Percentiles rank a stretch among this genome's conserved stretches.
Conservation (phyloP, 108 stramenopile genomes). For the Phaeodactylum tricornutum region DNA sequence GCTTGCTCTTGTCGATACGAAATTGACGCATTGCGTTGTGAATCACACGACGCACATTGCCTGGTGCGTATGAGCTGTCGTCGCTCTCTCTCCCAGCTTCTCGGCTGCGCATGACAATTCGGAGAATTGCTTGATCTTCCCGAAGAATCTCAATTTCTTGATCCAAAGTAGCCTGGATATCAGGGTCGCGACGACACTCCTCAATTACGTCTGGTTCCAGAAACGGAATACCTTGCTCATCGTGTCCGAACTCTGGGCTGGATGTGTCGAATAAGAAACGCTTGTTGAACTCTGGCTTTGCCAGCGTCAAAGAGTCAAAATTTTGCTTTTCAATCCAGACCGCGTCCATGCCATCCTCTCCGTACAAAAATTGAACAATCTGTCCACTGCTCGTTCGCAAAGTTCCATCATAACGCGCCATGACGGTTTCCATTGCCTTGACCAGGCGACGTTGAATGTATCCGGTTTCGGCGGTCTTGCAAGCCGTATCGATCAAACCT, state of each 20-base stretch:
- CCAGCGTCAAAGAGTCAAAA: conserved; percentile 80
- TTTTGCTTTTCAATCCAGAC: conserved; percentile 96
- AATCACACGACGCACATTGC: conserved; percentile 86
- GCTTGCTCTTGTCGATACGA: conserved; percentile 75
- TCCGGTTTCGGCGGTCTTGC: conserved; percentile 98
- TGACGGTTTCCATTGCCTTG: conserved; percentile 97
- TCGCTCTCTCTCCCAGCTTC: conserved; percentile 83
- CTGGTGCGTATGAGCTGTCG: conserved; percentile 81
- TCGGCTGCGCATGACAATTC: conserved; percentile 82
- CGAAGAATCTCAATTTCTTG: conserved; percentile 79
- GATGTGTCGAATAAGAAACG: conserved; percentile 64
- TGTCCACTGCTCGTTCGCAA: conserved; percentile 86
- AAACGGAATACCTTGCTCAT: conserved; percentile 69
- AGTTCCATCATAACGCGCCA: conserved; percentile 96
- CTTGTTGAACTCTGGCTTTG: conserved; percentile 70
- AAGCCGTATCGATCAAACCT: conserved; percentile 98
- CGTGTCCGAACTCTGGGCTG: conserved; percentile 80
- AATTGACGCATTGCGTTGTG: conserved; percentile 89
- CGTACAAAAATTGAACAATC: conserved; percentile 98
- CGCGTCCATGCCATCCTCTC: conserved; percentile 99
- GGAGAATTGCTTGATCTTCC: conserved; percentile 76
- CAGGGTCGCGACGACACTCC: conserved; percentile 80
- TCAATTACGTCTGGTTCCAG: conserved; percentile 71
- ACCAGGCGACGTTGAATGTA: conserved; percentile 99
- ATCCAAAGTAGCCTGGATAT: conserved; percentile 78